A percentile compares a stretch with the other conserved stretches of the same genome.
Conservation (phyloP, 768 basidiomycete genomes). For the Lenzites betulinus region DNA sequence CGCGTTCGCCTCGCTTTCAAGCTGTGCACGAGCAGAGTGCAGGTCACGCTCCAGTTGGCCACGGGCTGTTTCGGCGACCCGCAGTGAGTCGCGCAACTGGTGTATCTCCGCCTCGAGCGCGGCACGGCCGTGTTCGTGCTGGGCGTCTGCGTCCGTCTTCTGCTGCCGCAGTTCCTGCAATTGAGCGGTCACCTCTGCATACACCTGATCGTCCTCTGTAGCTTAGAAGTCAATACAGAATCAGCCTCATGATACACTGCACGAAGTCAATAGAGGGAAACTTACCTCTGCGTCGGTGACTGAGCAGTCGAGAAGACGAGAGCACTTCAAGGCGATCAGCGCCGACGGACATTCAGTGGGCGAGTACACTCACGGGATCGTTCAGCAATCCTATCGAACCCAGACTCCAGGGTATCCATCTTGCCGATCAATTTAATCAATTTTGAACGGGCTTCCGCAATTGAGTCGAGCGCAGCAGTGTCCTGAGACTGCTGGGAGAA, state of each 20-base stretch:
- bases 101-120: constrained; percentile 57
- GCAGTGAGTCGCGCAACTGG: constrained; percentile 49
- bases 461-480: constrained; percentile 49
- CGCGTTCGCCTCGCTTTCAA: constrained; percentile 63
- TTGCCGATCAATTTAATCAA: constrained; percentile 71
- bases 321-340: constrained; percentile 52
- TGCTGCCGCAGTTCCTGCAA: constrained; percentile 61
- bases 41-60: constrained; percentile 66
- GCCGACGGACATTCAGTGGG: constrained; percentile 1
- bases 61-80: constrained; percentile 44
- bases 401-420: constrained; percentile 78
- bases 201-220: constrained; percentile 72
- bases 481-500: constrained; percentile 51
- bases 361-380: constrained; percentile 65
- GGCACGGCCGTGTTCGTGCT: constrained; percentile 59
- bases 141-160: constrained; percentile 56
- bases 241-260: constrained; percentile 11
- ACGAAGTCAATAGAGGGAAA: neutral
- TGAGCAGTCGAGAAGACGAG: constrained; percentile 69
- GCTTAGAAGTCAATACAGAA: constrained; percentile 40
- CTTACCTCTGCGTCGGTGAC: constrained; percentile 72
- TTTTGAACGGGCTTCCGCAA: constrained; percentile 59
- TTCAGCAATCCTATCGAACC: constrained; percentile 87
- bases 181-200: constrained; percentile 71
- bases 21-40: constrained; percentile 58